Conservation (phyloP, 1,139 yeast genomes). For the Candida sanyaensis region DNA sequence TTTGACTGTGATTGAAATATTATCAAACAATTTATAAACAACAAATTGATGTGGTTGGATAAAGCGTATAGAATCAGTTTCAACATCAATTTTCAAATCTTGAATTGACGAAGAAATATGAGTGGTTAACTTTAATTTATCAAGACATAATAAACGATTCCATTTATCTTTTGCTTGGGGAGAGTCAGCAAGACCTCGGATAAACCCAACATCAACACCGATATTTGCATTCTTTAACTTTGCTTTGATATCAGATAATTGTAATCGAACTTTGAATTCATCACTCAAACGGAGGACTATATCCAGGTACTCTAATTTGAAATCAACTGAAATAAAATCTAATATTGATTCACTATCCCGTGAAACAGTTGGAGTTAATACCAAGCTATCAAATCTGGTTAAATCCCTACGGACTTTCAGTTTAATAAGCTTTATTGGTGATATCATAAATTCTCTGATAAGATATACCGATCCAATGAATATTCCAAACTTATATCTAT, state of each 20-base stretch:
- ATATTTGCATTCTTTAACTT: conserved; percentile 20
- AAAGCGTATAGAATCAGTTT: conserved; percentile 34
- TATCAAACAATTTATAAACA: conserved; percentile 62
- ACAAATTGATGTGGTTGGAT: conserved; percentile 56
- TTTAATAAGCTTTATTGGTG: conserved; percentile 31
- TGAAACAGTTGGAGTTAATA: not conserved
- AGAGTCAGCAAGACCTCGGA: conserved; percentile 55
- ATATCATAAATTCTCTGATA: conserved; percentile 46
- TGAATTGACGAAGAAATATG: conserved; percentile 6
- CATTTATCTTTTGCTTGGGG: conserved; percentile 50
- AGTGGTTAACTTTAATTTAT: conserved; percentile 27
- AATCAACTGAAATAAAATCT: conserved; percentile 17
- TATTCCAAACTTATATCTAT: conserved; percentile 52
- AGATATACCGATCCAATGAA: conserved; percentile 56
- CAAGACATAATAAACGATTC: conserved; percentile 52
- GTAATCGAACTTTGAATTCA: conserved; percentile 50
- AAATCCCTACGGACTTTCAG: conserved; percentile 23
- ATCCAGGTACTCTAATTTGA: conserved; percentile 26
- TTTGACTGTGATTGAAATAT: conserved; percentile 55
- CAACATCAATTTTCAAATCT: conserved; percentile 13
- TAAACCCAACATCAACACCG: conserved; percentile 30
- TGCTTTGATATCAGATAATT: conserved; percentile 31
- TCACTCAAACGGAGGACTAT: conserved; percentile 39
- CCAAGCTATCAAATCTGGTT: conserved; percentile 10
- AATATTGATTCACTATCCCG: conserved; percentile 3